Evolutionary conservation across 768 basidiomycete genomes (phyloP), one percentile per base, ranked within the genome.

Genomic region (Naganishia vaughanmartiniae): DNA sequence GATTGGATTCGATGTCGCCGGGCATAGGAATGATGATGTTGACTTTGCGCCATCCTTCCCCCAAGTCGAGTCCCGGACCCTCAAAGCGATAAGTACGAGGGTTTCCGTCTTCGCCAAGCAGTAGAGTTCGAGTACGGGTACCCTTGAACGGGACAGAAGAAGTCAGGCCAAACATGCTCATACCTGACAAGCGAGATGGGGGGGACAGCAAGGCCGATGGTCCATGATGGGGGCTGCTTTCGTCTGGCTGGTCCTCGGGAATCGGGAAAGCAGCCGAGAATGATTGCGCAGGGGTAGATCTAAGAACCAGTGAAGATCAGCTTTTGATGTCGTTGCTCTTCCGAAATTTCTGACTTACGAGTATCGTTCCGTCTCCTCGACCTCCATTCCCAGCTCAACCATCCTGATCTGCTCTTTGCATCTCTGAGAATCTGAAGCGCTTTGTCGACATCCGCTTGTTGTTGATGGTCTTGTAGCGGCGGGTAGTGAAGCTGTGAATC

Each of bases 11-110:
- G 34, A 69, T 65, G 0, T 46, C 67, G 7, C 45, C 42, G 21
- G 79, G 77, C 77, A 81, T 76, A 2, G 80, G 80, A n/a, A 81
- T 67, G 24, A 77, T 73, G 26, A 80, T 74, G 55, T 80, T 79
- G 65, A 81, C 74, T 56, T 76, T 79, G 14, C 80, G 51, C 77
- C 78, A 80, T n/a, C 70, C 73, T 7, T 75, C 73, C 54, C 75
- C 74, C 15, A 81, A 60, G 6, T 71, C 73, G 7, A 81, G 68
- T 11, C 80, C 80, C 10, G 76, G 73, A n/a, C 73, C 73, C 1
- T 73, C 75, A 53, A 81, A 81, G 26, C 73, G 71, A 70, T 80
- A 81, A 45, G 76, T 78, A 26, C 80, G 74, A 54, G 77, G 74
- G 24, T 57, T 72, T 0, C 77, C 78, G 54, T 79, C 77, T n/a